Evolutionary conservation across 1,284 basidiomycete genomes (phyloP).

Genomic region (Ganoderma boninense): DNA sequence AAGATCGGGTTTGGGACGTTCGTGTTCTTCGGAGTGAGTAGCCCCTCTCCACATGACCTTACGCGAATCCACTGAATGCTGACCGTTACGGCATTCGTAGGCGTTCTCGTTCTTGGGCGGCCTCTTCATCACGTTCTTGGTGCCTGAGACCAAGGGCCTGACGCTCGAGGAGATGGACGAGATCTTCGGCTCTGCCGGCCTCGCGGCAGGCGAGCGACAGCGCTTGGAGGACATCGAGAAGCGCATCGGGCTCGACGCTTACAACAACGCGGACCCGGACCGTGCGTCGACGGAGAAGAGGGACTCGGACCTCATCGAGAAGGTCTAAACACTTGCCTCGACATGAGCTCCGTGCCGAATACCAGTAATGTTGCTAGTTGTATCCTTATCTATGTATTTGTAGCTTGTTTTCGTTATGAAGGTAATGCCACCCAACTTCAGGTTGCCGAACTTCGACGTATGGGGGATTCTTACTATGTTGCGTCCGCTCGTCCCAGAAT

Average conservation of each 20-base stretch:
- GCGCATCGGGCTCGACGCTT: slow-evolving; percentile 60
- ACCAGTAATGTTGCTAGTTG: not conserved
- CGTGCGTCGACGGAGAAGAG: slow-evolving; percentile 24
- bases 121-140: slow-evolving; percentile 68
- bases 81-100: slow-evolving; percentile 40
- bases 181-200: slow-evolving; percentile 63
- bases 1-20: slow-evolving; percentile 71
- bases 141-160: slow-evolving; percentile 75
- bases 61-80: slow-evolving; percentile 7
- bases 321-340: slow-evolving; percentile 15
- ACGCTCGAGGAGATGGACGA: slow-evolving; percentile 78
- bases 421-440: slow-evolving; percentile 7
- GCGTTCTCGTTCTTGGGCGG: slow-evolving; percentile 70
- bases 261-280: slow-evolving; percentile 28
- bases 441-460: not conserved
- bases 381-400: slow-evolving; percentile 16
- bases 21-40: slow-evolving; percentile 70
- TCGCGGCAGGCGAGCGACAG: slow-evolving; percentile 61
- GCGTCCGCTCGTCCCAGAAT: too few species aligned
- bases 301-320: slow-evolving; percentile 32
- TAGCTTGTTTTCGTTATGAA: slow-evolving; percentile 11
- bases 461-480: not conserved
- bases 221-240: slow-evolving; percentile 64
- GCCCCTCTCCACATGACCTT: slow-evolving; percentile 3
- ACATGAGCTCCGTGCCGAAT: not conserved